These are phyloP conservation scores for Xylariaceae sp. DNA, from an alignment of 2,329 filamentous ascomycete genomes.

Conservation along the genomic window DNA sequence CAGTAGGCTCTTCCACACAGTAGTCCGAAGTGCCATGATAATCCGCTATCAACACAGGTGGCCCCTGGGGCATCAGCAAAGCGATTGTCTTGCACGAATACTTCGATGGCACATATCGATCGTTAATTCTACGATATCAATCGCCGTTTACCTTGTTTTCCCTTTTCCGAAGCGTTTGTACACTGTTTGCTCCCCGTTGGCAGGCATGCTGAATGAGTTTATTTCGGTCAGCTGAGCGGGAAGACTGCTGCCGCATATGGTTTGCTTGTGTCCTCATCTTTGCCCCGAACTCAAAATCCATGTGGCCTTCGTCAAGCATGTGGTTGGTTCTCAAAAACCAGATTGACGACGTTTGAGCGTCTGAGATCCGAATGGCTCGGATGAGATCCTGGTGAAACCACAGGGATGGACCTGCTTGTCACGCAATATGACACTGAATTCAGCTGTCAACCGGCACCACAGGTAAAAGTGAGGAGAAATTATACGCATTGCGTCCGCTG, in stretches of 20 bases:
- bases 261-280: neutral
- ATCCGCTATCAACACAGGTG: too few relatives aligned
- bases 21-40: too few relatives aligned
- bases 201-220: neutral
- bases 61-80: too few relatives aligned
- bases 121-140: too few relatives aligned
- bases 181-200: neutral
- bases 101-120: too few relatives aligned
- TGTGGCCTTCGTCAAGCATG: too few relatives aligned
- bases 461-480: conserved; percentile 6
- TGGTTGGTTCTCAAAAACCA: neutral
- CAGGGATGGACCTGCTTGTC: neutral
- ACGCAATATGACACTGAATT: neutral
- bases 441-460: neutral
- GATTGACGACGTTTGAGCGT: neutral
- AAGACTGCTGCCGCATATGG: neutral
- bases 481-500: conserved; percentile 5
- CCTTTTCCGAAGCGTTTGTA: too few relatives aligned
- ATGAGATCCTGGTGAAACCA: neutral
- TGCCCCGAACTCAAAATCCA: neutral
- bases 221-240: neutral
- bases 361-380: conserved; percentile 1
- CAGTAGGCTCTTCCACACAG: too few relatives aligned
- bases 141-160: too few relatives aligned
- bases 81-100: too few relatives aligned